A percentile compares a stretch with the other conserved stretches of the same genome.
Evolutionary conservation across 2,329 filamentous ascomycete genomes (phyloP).

Genomic region (Dichotomopilus funicola): DNA sequence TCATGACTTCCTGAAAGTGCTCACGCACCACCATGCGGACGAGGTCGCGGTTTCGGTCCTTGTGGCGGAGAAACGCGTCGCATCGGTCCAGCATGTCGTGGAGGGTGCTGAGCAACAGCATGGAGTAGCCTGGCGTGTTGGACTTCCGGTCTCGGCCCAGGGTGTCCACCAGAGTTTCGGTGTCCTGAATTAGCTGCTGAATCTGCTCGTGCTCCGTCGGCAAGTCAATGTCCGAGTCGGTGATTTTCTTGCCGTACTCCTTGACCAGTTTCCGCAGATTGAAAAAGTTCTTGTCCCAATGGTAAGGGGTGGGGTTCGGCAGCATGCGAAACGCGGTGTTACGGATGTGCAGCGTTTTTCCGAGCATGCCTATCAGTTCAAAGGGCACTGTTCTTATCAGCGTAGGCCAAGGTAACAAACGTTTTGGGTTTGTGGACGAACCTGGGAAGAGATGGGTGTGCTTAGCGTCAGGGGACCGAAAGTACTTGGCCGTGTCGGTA

Average conservation of each 20-base stretch:
- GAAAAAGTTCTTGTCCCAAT: constrained; percentile 47
- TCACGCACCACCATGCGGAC: constrained; percentile 42
- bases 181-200: constrained; percentile 13
- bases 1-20: constrained; percentile 44
- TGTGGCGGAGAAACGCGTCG: constrained; percentile 35
- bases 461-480: constrained; percentile 32
- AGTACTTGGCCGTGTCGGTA: constrained; percentile 43
- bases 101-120: constrained; percentile 34
- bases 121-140: constrained; percentile 25
- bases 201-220: constrained; percentile 6
- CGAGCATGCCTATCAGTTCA: constrained; percentile 53
- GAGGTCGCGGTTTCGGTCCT: constrained; percentile 27
- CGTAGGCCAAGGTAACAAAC: neutral
- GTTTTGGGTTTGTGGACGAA: constrained; percentile 23
- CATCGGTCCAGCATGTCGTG: constrained; percentile 36
- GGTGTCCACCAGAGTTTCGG: constrained; percentile 4
- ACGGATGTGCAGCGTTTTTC: constrained; percentile 42
- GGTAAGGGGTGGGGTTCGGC: constrained; percentile 49
- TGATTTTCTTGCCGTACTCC: constrained; percentile 32
- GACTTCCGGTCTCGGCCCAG: constrained; percentile 18
- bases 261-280: constrained; percentile 37
- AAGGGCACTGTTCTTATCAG: constrained; percentile 42
- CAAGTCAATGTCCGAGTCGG: constrained; percentile 15
- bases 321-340: constrained; percentile 47
- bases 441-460: constrained; percentile 46